A percentile compares a stretch with the other conserved stretches of the same genome.
Evolutionary conservation across 306 rosid genomes (phyloP).

Genomic region (Vicia faba): DNA sequence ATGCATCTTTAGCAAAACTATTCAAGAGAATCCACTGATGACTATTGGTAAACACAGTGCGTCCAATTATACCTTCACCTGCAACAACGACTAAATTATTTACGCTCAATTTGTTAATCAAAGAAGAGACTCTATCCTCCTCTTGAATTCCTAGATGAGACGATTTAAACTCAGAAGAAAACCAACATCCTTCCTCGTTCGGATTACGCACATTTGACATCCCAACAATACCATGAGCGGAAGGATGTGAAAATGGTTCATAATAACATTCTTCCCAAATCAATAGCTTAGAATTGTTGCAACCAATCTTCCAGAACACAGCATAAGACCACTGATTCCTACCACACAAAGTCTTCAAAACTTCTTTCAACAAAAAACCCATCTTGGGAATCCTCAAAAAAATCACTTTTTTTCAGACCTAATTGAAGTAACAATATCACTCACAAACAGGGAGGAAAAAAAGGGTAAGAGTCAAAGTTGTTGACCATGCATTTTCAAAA

Average conservation of each 20-base stretch:
- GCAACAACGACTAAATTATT: conserved; percentile 63
- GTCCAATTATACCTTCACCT: conserved; percentile 94
- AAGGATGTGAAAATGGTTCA: conserved; percentile 51
- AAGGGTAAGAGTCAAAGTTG: conserved; percentile 37
- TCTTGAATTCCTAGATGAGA: conserved; percentile 43
- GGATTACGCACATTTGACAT: conserved; percentile 47
- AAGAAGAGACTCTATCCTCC: conserved; percentile 55
- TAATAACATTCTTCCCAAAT: conserved; percentile 92
- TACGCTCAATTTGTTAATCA: conserved; percentile 67
- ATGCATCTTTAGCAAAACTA: conserved; percentile 51
- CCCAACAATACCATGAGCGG: conserved; percentile 42
- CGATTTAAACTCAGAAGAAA: conserved; percentile 52
- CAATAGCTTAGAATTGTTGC: conserved; percentile 71
- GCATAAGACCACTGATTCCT: conserved; percentile 88
- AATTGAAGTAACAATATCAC: conserved; percentile 34
- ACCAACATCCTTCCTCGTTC: conserved; percentile 68
- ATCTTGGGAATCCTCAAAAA: conserved; percentile 45
- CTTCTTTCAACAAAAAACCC: conserved; percentile 81
- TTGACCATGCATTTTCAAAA: conserved; percentile 50
- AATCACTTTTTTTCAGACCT: not conserved
- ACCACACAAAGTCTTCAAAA: conserved; percentile 66
- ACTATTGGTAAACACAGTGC: conserved; percentile 80
- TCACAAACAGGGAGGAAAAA: conserved; percentile 31
- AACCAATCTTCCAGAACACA: conserved; percentile 97
- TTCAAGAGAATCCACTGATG: conserved; percentile 80